Evolutionary conservation across 305 asterid species (phyloP).

Genomic region (Solanum hybrid): DNA sequence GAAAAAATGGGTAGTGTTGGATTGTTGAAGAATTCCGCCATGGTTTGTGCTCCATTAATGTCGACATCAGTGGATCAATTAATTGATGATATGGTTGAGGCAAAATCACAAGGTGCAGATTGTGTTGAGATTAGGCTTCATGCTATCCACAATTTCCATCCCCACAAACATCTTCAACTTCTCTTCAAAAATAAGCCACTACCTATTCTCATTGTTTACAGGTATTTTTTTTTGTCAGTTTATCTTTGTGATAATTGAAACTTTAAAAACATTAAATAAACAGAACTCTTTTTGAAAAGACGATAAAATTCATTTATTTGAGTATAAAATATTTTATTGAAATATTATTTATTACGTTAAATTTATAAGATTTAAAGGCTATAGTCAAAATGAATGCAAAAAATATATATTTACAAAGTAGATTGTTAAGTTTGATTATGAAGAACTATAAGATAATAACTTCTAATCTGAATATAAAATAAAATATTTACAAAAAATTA

Average conservation of each 20-base stretch:
- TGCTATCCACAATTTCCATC: conserved; percentile 21
- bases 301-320: background rate
- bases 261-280: too few species aligned
- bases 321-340: too few species aligned
- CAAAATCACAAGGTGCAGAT: conserved; percentile 46
- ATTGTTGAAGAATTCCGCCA: conserved; percentile 17
- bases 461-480: background rate
- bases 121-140: conserved; percentile 34
- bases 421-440: background rate
- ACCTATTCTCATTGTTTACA: conserved; percentile 34
- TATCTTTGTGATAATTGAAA: background rate
- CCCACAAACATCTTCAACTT: conserved; percentile 23
- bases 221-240: conserved; percentile 17
- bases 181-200: conserved; percentile 35
- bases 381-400: too few species aligned
- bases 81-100: conserved; percentile 35
- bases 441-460: background rate
- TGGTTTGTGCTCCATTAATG: conserved; percentile 39
- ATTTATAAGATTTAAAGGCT: background rate
- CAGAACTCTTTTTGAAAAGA: background rate
- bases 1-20: conserved; percentile 30
- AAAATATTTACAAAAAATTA: too few species aligned
- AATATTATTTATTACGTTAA: too few species aligned
- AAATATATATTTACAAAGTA: too few species aligned
- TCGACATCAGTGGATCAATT: conserved; percentile 34